Evolutionary conservation across 192 early-diverging fungal species (phyloP).

Genomic region (Jimgerdemannia lactiflua): DNA sequence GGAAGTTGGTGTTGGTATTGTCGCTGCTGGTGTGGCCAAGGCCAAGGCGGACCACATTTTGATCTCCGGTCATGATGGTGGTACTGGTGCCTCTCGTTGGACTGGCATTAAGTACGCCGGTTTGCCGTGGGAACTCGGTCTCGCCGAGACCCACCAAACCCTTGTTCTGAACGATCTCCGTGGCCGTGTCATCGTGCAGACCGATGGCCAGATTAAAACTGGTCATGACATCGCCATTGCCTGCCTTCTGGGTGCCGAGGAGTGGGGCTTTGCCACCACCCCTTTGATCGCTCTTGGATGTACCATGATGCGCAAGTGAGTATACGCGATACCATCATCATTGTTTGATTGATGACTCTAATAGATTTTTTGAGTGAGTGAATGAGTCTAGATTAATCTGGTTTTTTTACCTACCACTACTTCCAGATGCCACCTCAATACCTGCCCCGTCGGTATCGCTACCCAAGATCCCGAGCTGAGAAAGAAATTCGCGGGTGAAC

Average conservation of each 20-base stretch:
- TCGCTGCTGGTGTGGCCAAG: slow-evolving; percentile 96
- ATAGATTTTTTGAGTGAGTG: neutral
- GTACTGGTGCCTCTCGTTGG: slow-evolving; percentile 96
- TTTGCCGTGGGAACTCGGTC: slow-evolving; percentile 97
- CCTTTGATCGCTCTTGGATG: slow-evolving; percentile 98
- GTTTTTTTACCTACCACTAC: neutral
- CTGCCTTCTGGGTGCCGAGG: slow-evolving; percentile 96
- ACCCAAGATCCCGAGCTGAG: slow-evolving; percentile 95
- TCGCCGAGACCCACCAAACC: slow-evolving; percentile 99
- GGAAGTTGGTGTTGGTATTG: slow-evolving; percentile 96
- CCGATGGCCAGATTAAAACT: slow-evolving; percentile 98
- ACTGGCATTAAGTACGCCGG: slow-evolving; percentile 99
- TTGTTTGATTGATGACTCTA: neutral
- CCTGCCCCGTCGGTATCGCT: slow-evolving; percentile 96
- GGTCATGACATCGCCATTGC: slow-evolving; percentile 97
- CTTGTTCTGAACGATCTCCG: slow-evolving; percentile 95
- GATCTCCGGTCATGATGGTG: slow-evolving; percentile 95
- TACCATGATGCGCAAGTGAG: slow-evolving; percentile 85
- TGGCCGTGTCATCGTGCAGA: slow-evolving; percentile 94
- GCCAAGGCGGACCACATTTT: slow-evolving; percentile 97
- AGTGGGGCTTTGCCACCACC: slow-evolving; percentile 98
- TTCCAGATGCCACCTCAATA: slow-evolving; percentile 72
- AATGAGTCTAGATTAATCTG: neutral
- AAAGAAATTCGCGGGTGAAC: slow-evolving; percentile 89
- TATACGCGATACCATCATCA: slow-evolving; percentile 23